A percentile compares a stretch with the other conserved stretches of the same genome.
Conservation (phyloP, 768 basidiomycete species). For the Podaxis rugospora region DNA sequence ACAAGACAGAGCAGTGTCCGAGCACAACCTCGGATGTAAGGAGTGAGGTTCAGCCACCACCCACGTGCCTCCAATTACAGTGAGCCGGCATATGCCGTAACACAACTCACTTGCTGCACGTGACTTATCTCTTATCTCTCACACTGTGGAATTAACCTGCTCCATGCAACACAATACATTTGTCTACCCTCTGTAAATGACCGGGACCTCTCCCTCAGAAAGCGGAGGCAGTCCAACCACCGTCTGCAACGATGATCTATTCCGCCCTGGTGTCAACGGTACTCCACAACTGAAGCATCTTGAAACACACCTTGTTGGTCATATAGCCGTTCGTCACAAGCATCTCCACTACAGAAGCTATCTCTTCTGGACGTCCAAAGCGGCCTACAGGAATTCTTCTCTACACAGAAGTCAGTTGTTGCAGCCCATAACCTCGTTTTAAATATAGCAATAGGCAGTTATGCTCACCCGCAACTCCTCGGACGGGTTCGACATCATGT, state of each 20-base stretch:
- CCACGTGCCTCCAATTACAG: conserved; percentile 23
- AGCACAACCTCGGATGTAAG: conserved; percentile 25
- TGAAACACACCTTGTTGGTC: conserved; percentile 46
- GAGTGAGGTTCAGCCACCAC: conserved; percentile 30
- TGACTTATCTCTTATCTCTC: background rate
- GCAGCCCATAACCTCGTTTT: background rate
- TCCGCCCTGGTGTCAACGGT: background rate
- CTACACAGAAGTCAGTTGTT: conserved; percentile 19
- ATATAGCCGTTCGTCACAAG: conserved; percentile 48
- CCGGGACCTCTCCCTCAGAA: conserved; percentile 19
- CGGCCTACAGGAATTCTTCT: conserved; percentile 46
- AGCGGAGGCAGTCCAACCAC: conserved; percentile 38
- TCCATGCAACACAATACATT: background rate
- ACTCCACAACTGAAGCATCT: background rate
- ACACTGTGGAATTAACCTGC: too few relatives aligned
- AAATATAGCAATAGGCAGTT: background rate
- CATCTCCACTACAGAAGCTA: conserved; percentile 47
- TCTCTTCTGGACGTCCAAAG: conserved; percentile 45
- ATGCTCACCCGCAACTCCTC: conserved; percentile 15
- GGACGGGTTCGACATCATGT: conserved; percentile 41
- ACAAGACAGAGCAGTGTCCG: conserved; percentile 21
- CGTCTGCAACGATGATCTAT: conserved; percentile 44
- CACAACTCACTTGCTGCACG: conserved; percentile 17
- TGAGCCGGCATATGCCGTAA: conserved; percentile 22
- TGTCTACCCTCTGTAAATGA: background rate